These are phyloP conservation scores for Volvox reticuliferus DNA, from an alignment of 139 green algal species.

Conservation along the genomic window DNA sequence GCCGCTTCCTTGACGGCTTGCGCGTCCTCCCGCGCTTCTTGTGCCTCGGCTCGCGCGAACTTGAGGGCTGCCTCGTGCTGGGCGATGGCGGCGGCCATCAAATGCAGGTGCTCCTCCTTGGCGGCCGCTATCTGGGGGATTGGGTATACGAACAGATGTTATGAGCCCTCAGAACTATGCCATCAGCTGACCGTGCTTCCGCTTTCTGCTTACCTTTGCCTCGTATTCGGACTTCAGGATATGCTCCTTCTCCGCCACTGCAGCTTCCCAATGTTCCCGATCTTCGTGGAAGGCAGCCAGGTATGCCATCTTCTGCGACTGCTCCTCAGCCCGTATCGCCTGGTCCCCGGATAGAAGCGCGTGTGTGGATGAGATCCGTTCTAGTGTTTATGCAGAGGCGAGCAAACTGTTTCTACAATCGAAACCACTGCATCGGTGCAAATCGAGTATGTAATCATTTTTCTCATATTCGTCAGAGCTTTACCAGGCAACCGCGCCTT, in stretches of 20 bases:
- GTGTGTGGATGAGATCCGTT: too few relatives aligned
- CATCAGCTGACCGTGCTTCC: not conserved
- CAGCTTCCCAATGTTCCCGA: constrained; percentile 22
- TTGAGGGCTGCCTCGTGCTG: not conserved
- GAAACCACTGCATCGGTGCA: too few relatives aligned
- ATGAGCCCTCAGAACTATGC: not conserved
- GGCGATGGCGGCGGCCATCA: not conserved
- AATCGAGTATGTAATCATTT: too few relatives aligned
- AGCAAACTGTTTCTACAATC: too few relatives aligned
- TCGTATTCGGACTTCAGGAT: not conserved
- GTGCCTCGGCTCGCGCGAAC: not conserved
- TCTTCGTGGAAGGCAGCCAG: constrained; percentile 37
- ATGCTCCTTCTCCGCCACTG: not conserved
- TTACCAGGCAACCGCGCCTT: too few relatives aligned
- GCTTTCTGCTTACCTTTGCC: not conserved
- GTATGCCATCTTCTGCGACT: not conserved
- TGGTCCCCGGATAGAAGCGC: not conserved
- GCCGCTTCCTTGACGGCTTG: not conserved
- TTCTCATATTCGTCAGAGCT: too few relatives aligned
- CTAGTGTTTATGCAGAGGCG: too few relatives aligned
- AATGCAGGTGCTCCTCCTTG: not conserved
- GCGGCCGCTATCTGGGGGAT: not conserved
- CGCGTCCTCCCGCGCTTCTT: not conserved
- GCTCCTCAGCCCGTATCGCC: not conserved
- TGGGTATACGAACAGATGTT: too few relatives aligned